Percentiles rank a stretch among this genome's conserved stretches.
These are phyloP conservation scores for Chrysoporthe deuterocubensis DNA, from an alignment of 2,329 filamentous ascomycete species.

Conservation along the genomic window DNA sequence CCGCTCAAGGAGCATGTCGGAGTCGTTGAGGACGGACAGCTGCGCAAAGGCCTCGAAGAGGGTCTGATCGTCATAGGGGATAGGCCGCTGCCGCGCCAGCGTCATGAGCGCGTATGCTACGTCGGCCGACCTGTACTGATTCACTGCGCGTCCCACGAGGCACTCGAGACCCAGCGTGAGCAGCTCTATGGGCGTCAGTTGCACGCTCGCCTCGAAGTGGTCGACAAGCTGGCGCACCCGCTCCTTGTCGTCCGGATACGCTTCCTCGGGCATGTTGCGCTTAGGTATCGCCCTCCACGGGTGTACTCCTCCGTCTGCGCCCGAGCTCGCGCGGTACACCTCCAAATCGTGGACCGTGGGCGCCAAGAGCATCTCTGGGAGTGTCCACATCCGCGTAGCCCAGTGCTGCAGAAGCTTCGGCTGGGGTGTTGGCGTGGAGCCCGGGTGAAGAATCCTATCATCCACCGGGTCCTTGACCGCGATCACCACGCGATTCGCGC, in stretches of 20 bases:
- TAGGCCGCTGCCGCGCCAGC: constrained; percentile 44
- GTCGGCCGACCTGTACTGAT: constrained; percentile 44
- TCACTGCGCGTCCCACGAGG: constrained; percentile 43
- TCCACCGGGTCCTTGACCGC: constrained; percentile 40
- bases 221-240: constrained; percentile 47
- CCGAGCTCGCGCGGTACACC: constrained; percentile 16
- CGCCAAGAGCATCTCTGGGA: constrained; percentile 43
- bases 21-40: constrained; percentile 50
- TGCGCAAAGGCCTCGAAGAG: constrained; percentile 52
- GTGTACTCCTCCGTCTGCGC: background rate
- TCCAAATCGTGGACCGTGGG: constrained; percentile 28
- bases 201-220: constrained; percentile 48
- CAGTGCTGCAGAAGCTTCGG: constrained; percentile 41
- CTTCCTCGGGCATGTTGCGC: constrained; percentile 44
- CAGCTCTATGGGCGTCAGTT: constrained; percentile 46
- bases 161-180: constrained; percentile 37
- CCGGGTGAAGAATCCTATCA: constrained; percentile 32
- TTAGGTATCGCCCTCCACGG: constrained; percentile 37
- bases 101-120: constrained; percentile 52
- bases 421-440: constrained; percentile 31
- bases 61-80: constrained; percentile 43
- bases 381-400: constrained; percentile 51
- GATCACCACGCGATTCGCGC: constrained; percentile 46
- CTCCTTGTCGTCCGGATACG: constrained; percentile 44
- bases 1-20: constrained; percentile 48